phyloP scores from a whole-genome alignment of 192 early-diverging fungal species.

The Thamnidium elegans region DNA sequence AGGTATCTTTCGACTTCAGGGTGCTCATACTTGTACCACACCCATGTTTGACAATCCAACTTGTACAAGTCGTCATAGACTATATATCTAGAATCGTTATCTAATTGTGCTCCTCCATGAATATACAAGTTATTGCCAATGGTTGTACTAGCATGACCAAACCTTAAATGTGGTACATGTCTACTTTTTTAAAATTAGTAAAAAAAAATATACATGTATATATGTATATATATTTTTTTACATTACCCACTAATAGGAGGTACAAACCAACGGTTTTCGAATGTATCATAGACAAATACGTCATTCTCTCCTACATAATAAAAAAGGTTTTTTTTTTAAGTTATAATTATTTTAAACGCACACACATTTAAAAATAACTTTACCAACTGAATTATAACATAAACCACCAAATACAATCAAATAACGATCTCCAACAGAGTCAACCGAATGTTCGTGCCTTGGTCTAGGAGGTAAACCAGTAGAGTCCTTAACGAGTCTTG shows the following conservation, averaged over 20 bases:
- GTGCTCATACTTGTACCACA: slow-evolving; percentile 37
- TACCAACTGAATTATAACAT: slow-evolving; percentile 36
- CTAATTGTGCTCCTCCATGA: slow-evolving; percentile 32
- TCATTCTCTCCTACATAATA: slow-evolving; percentile 33
- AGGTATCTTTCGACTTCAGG: slow-evolving; percentile 29
- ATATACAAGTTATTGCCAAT: slow-evolving; percentile 26
- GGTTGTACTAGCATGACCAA: slow-evolving; percentile 27
- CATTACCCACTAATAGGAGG: slow-evolving; percentile 31
- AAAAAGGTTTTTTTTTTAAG: neutral
- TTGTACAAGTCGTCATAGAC: slow-evolving; percentile 36
- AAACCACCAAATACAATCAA: slow-evolving; percentile 35
- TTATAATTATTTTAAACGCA: neutral
- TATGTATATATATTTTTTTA: too few species aligned
- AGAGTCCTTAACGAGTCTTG: slow-evolving; percentile 13
- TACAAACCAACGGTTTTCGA: slow-evolving; percentile 29
- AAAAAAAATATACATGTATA: neutral
- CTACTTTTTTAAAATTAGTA: slow-evolving; percentile 4
- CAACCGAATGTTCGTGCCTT: slow-evolving; percentile 34
- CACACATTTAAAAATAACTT: neutral
- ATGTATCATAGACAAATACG: slow-evolving; percentile 33
- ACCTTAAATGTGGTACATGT: slow-evolving; percentile 30
- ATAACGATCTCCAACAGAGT: slow-evolving; percentile 25
- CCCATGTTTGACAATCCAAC: slow-evolving; percentile 27
- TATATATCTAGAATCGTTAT: slow-evolving; percentile 25
- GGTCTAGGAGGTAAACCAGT: slow-evolving; percentile 26